These are phyloP conservation scores for Saccharomyces hybrid DNA, from an alignment of 1,139 yeast species.

Conservation along the genomic window DNA sequence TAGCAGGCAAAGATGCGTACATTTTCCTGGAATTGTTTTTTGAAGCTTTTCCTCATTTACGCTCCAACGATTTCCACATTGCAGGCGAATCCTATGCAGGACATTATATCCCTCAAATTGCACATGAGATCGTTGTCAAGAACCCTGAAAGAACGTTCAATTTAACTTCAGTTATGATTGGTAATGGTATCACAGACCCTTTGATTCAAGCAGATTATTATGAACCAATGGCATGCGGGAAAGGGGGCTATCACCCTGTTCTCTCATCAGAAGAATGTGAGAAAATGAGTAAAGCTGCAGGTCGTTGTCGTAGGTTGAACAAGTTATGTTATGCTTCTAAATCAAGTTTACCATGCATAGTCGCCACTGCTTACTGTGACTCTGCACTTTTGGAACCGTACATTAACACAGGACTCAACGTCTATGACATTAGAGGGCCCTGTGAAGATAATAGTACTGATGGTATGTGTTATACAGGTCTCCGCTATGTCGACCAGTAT, in stretches of 20 bases:
- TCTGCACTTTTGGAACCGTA: slow-evolving; percentile 82
- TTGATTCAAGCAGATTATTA: slow-evolving; percentile 80
- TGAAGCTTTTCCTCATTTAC: slow-evolving; percentile 82
- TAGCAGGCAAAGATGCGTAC: slow-evolving; percentile 89
- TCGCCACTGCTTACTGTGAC: slow-evolving; percentile 91
- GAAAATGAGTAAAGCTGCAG: slow-evolving; percentile 61
- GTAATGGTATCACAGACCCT: slow-evolving; percentile 94
- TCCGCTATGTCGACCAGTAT: slow-evolving; percentile 59
- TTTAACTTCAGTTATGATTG: slow-evolving; percentile 81
- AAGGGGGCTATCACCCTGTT: slow-evolving; percentile 81
- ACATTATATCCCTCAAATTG: slow-evolving; percentile 91
- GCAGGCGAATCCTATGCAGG: slow-evolving; percentile 99
- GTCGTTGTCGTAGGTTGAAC: slow-evolving; percentile 75
- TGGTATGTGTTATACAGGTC: slow-evolving; percentile 69
- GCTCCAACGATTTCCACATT: slow-evolving; percentile 62
- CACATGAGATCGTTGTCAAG: slow-evolving; percentile 65
- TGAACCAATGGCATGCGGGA: slow-evolving; percentile 97
- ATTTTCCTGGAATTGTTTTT: slow-evolving; percentile 87
- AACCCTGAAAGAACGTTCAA: slow-evolving; percentile 63
- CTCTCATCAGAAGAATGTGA: slow-evolving; percentile 66
- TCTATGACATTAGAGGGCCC: slow-evolving; percentile 81
- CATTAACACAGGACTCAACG: slow-evolving; percentile 84
- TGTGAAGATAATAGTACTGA: slow-evolving; percentile 49
- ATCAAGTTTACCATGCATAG: slow-evolving; percentile 85
- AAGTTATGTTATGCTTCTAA: slow-evolving; percentile 71